Percentiles rank a stretch among this genome's conserved stretches.
Evolutionary conservation across 306 rosid species (phyloP).

Genomic region (Hippophae tibetana): DNA sequence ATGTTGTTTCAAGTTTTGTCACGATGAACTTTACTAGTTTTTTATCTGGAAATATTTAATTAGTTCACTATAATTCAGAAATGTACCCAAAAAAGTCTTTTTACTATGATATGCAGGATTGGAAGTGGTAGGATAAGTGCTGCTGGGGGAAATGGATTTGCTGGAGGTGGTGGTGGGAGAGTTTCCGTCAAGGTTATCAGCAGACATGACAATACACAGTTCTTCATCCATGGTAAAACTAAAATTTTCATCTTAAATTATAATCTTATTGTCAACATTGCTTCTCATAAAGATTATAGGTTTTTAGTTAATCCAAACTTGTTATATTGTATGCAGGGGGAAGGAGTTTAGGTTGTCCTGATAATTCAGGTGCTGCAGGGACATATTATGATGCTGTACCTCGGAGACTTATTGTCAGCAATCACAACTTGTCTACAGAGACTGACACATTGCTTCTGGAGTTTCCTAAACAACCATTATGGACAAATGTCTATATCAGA

Average conservation of each 20-base stretch:
- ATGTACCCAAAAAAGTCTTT: slow-evolving; percentile 17
- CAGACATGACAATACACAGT: slow-evolving; percentile 56
- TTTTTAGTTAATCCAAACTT: too few relatives aligned
- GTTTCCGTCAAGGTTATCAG: slow-evolving; percentile 70
- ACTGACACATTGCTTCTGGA: slow-evolving; percentile 86
- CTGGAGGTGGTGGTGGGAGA: slow-evolving; percentile 98
- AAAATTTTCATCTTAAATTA: slow-evolving; percentile 8
- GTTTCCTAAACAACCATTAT: slow-evolving; percentile 85
- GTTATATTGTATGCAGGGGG: slow-evolving; percentile 45
- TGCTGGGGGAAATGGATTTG: slow-evolving; percentile 81
- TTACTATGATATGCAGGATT: slow-evolving; percentile 61
- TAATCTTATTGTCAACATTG: too few relatives aligned
- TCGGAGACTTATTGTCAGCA: slow-evolving; percentile 72
- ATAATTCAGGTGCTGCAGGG: slow-evolving; percentile 90
- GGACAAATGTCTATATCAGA: slow-evolving; percentile 83
- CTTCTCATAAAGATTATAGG: too few relatives aligned
- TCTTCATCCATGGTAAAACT: slow-evolving; percentile 70
- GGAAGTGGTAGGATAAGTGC: slow-evolving; percentile 84
- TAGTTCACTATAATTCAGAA: neutral
- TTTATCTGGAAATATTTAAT: neutral
- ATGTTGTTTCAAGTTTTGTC: too few relatives aligned
- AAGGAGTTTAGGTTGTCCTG: slow-evolving; percentile 76
- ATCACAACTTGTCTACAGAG: slow-evolving; percentile 65
- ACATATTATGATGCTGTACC: slow-evolving; percentile 94
- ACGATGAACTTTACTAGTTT: too few relatives aligned